phyloP scores from a whole-genome alignment of 495 filamentous ascomycete genomes.

The Lasiosphaeria ovina region DNA sequence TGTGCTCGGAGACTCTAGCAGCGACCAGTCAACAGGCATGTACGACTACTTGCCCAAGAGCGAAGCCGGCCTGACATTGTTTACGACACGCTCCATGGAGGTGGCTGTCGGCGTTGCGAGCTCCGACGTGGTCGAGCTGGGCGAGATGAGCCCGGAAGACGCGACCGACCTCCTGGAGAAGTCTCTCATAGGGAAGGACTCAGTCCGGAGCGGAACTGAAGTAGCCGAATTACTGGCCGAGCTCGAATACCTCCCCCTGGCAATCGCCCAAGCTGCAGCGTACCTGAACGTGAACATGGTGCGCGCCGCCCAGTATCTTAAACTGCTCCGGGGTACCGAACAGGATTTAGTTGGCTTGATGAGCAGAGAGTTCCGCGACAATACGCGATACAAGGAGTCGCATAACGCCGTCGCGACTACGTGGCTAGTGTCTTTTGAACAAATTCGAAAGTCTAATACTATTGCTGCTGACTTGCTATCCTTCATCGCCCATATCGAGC shows the following conservation, averaged over 20 bases:
- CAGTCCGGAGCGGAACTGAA: constrained; percentile 5
- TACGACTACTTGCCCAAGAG: constrained; percentile 31
- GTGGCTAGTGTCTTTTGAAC: constrained; percentile 50
- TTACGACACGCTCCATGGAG: constrained; percentile 35
- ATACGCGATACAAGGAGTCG: constrained; percentile 38
- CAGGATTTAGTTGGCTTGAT: constrained; percentile 40
- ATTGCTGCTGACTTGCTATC: constrained; percentile 39
- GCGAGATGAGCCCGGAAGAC: constrained; percentile 28
- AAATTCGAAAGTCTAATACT: constrained; percentile 35
- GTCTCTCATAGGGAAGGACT: constrained; percentile 17
- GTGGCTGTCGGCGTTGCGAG: constrained; percentile 25
- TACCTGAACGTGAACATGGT: constrained; percentile 45
- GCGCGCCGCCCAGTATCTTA: constrained; percentile 42
- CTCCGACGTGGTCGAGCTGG: constrained; percentile 26
- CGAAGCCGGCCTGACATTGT: constrained; percentile 29
- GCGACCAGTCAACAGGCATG: constrained; percentile 15
- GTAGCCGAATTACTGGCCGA: constrained; percentile 28
- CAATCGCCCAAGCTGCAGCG: constrained; percentile 46
- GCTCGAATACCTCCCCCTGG: constrained; percentile 44
- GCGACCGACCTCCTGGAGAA: constrained; percentile 21
- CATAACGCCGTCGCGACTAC: constrained; percentile 55
- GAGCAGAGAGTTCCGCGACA: constrained; percentile 51
- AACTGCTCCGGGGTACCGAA: constrained; percentile 42
- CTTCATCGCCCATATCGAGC: constrained; percentile 42
- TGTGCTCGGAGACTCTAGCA: constrained; percentile 10